phyloP scores from a whole-genome alignment of 2,329 filamentous ascomycete species.

The Ophiocordyceps sinensis region DNA sequence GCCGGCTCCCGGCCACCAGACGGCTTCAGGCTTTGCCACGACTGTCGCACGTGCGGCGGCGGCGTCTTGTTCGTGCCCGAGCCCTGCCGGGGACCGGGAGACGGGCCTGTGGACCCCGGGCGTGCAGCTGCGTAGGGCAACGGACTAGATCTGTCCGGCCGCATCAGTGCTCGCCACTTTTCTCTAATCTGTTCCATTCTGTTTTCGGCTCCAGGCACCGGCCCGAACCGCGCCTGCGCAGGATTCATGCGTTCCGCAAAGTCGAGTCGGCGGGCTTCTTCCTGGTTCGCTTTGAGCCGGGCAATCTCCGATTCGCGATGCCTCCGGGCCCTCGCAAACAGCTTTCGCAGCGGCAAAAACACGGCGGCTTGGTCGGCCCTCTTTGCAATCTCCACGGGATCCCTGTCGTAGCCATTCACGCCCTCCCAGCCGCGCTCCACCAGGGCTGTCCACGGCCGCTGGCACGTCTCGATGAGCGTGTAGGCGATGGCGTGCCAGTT shows the following conservation, averaged over 20 bases:
- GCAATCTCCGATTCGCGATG: constrained; percentile 36
- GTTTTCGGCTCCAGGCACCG: constrained; percentile 30
- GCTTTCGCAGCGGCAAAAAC: constrained; percentile 38
- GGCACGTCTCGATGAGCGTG: constrained; percentile 29
- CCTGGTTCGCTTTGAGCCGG: constrained; percentile 31
- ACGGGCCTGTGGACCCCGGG: background rate
- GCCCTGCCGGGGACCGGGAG: background rate
- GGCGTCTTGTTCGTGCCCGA: background rate
- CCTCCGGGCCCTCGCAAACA: constrained; percentile 36
- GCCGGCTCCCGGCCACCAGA: constrained; percentile 5
- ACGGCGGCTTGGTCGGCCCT: constrained; percentile 32
- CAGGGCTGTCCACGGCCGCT: constrained; percentile 32
- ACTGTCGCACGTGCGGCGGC: constrained; percentile 4
- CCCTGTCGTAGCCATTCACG: constrained; percentile 23
- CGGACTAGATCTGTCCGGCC: constrained; percentile 13
- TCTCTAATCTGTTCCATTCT: constrained; percentile 30
- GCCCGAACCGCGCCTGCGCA: constrained; percentile 30
- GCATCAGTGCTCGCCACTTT: constrained; percentile 36
- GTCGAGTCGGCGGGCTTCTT: constrained; percentile 34
- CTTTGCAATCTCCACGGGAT: constrained; percentile 28
- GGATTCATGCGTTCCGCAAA: constrained; percentile 29
- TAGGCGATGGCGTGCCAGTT: constrained; percentile 38
- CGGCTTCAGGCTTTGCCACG: background rate
- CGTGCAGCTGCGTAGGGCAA: constrained; percentile 1
- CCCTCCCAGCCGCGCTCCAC: constrained; percentile 36